Evolutionary conservation across 805 yeast species (phyloP), one percentile per base, ranked within the genome.

Genomic region (Myxozyma monticola): DNA sequence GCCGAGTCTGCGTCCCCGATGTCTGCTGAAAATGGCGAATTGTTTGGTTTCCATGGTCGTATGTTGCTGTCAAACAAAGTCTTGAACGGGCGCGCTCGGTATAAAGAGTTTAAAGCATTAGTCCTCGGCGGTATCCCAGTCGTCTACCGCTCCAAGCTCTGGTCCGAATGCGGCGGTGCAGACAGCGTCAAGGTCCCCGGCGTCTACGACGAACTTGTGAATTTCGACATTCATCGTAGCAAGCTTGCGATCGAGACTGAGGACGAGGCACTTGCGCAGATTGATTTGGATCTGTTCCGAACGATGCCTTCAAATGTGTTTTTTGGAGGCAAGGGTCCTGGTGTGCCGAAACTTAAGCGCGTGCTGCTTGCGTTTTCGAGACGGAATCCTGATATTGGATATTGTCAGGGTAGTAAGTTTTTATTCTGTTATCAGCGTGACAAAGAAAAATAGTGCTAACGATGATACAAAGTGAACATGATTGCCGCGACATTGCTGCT

Each of bases 91-190:
- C 48, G 50, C 18, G 33, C 52, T 2, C 53, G 63, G 10, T 63
- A 63, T 53, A 62, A 63, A 46, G 67, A 63, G 47, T 69, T 74
- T 34, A 56, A 56, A 1, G 64, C 58, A 12, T 64, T 79, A 14
- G 73, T 77, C 2, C 60, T 65, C 26, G 65, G 65, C 21, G 84
- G 84, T 0, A 71, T 80, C 0, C 81, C 83, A 0, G 66, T 71
- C 39, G 71, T 71, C 22, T 71, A 76, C 49, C 65, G 83, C 4
- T 68, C 76, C 18, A 63, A 66, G 30, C 64, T 79, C 8, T 79
- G 84, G 84, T 63, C 72, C 10, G 80, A 79, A 54, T 68, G 80
- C n/a, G 71, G 76, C 2, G 82, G 81, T 0, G 78, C 81, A 0
- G 68, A 68, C 49, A 64, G 66, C 40, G 51, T 74, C 2, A 65